A percentile compares a stretch with the other conserved stretches of the same genome.
These are phyloP conservation scores for Fermentozyma sake DNA, from an alignment of 1,139 yeast genomes.

Conservation along the genomic window DNA sequence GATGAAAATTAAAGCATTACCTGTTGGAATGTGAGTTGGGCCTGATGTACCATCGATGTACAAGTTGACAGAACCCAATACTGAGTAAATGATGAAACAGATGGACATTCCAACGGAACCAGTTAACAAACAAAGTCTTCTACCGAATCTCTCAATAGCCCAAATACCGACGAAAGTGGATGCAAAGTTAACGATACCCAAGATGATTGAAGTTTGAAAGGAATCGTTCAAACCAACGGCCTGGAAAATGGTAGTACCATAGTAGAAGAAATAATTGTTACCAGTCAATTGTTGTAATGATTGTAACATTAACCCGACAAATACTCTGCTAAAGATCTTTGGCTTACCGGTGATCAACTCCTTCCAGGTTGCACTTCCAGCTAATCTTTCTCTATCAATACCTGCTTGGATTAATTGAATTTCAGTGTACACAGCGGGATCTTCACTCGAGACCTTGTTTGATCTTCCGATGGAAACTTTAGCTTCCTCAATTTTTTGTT, in stretches of 20 bases:
- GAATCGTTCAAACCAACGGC: constrained; percentile 75
- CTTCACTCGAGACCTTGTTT: constrained; percentile 31
- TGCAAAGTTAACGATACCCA: constrained; percentile 75
- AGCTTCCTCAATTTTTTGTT: constrained; percentile 31
- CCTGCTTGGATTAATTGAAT: constrained; percentile 59
- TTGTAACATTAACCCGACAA: constrained; percentile 63
- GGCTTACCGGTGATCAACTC: constrained; percentile 67
- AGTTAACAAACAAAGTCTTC: constrained; percentile 59
- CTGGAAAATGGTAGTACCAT: constrained; percentile 71
- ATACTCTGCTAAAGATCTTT: constrained; percentile 57
- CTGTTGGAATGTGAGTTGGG: constrained; percentile 44
- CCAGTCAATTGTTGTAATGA: constrained; percentile 77
- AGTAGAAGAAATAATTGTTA: constrained; percentile 78
- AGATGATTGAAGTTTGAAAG: constrained; percentile 69
- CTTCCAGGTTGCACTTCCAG: constrained; percentile 67
- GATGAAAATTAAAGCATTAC: constrained; percentile 72
- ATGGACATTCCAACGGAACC: constrained; percentile 61
- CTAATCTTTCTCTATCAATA: constrained; percentile 56
- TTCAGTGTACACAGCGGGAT: constrained; percentile 55
- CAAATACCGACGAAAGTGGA: constrained; percentile 68
- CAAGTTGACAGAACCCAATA: constrained; percentile 62
- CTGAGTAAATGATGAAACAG: constrained; percentile 60
- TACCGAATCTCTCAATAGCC: constrained; percentile 65
- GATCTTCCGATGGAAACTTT: constrained; percentile 44
- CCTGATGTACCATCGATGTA: constrained; percentile 49